Evolutionary conservation across 1,284 basidiomycete species (phyloP).

Genomic region (Austroboletus novae-zelandiae): DNA sequence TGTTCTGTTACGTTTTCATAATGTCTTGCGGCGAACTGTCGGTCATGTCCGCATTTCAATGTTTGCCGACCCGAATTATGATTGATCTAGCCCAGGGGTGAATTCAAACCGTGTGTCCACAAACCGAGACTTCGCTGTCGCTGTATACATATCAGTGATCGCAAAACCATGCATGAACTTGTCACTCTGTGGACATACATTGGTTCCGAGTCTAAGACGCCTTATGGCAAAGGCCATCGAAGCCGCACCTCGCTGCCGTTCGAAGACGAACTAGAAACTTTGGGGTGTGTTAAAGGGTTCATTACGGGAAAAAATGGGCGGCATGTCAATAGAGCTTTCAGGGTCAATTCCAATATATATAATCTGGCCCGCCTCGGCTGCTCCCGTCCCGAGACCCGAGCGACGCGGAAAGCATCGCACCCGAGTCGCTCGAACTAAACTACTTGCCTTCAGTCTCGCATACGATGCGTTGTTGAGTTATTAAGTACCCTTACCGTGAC

Average conservation of each 20-base stretch:
- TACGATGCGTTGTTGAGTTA: too few species aligned
- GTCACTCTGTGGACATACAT: background rate
- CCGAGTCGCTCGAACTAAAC: background rate
- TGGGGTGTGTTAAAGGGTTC: conserved; percentile 1
- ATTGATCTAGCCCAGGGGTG: background rate
- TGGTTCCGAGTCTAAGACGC: background rate
- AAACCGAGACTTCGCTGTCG: background rate
- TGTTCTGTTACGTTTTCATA: conserved; percentile 21
- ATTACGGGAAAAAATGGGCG: conserved; percentile 6
- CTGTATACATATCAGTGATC: background rate
- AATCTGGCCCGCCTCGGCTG: background rate
- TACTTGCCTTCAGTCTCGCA: background rate
- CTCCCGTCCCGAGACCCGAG: conserved; percentile 6
- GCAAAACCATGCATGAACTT: background rate
- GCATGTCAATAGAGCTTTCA: background rate
- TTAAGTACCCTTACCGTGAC: too few species aligned
- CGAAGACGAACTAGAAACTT: conserved; percentile 1
- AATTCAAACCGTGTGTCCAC: background rate
- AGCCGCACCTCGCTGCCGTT: conserved; percentile 1
- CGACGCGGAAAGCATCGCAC: background rate
- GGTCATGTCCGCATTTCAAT: background rate
- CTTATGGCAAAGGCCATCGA: conserved; percentile 10
- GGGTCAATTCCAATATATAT: conserved; percentile 1
- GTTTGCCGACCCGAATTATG: background rate
- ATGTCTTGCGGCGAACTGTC: background rate